A percentile compares a stretch with the other conserved stretches of the same genome.
Conservation (phyloP, 163 green algal species). For the Picocystis sp. region DNA sequence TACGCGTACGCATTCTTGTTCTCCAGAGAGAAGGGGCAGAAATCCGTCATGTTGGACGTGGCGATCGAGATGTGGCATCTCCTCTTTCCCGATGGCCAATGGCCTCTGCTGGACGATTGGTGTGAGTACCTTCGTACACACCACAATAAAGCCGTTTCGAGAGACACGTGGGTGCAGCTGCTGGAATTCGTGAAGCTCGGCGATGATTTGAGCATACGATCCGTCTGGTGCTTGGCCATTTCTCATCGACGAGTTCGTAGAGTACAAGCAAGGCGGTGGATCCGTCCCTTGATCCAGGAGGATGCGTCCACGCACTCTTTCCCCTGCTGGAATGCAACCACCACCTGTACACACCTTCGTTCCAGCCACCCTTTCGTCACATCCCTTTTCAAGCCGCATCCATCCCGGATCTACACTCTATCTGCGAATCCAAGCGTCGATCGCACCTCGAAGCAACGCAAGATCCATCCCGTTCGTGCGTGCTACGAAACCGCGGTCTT, state of each 20-base stretch:
- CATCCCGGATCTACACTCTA: too few relatives aligned
- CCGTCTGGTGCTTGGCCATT: conserved; percentile 71
- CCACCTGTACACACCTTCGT: too few relatives aligned
- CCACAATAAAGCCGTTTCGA: conserved; percentile 49
- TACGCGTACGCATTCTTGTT: conserved; percentile 84
- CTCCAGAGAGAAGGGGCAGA: conserved; percentile 57
- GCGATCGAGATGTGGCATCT: conserved; percentile 71
- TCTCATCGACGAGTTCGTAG: conserved; percentile 82
- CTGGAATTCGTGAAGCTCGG: conserved; percentile 59
- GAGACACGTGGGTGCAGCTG: conserved; percentile 86
- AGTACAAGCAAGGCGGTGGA: conserved; percentile 13
- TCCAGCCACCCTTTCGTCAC: too few relatives aligned
- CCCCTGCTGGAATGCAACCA: too few relatives aligned
- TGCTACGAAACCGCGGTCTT: too few relatives aligned
- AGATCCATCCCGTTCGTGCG: too few relatives aligned
- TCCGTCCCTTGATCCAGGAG: too few relatives aligned
- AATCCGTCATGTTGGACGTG: conserved; percentile 74
- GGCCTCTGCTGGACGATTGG: conserved; percentile 64
- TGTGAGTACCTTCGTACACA: conserved; percentile 59
- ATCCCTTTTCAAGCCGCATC: too few relatives aligned
- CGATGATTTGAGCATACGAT: conserved; percentile 75
- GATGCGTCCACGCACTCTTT: too few relatives aligned
- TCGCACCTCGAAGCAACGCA: too few relatives aligned
- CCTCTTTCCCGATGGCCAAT: conserved; percentile 36
- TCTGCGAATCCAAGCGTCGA: too few relatives aligned